Percentiles rank a stretch among this genome's conserved stretches.
phyloP scores from a whole-genome alignment of 176 grass and related monocot genomes.

The Areca catechu region DNA sequence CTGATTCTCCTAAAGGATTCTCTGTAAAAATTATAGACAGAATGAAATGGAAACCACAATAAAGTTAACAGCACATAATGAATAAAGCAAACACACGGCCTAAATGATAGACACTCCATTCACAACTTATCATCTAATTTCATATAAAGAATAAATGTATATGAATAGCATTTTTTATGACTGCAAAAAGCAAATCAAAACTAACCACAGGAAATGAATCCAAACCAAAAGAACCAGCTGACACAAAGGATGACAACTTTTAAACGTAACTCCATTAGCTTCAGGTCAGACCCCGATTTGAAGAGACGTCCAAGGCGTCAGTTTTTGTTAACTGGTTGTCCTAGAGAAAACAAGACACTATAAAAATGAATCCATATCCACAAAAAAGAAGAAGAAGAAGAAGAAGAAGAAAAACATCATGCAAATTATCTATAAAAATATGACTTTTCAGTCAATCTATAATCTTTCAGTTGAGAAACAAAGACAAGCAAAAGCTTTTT shows the following conservation, averaged over 20 bases:
- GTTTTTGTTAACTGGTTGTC: neutral
- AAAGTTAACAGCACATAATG: neutral
- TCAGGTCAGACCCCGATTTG: constrained; percentile 2
- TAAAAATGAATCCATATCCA: neutral
- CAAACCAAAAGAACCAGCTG: constrained; percentile 30
- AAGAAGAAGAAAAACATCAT: no score
- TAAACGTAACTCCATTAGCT: constrained; percentile 48
- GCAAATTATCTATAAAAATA: no score
- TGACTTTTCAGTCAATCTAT: no score
- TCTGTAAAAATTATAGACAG: constrained; percentile 1
- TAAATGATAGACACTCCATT: no score
- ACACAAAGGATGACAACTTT: constrained; percentile 48
- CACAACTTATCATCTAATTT: no score
- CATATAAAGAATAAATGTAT: neutral
- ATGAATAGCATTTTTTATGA: neutral
- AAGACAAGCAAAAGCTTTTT: neutral
- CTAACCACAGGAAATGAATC: constrained; percentile 52
- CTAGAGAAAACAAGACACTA: neutral
- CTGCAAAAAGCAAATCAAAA: constrained; percentile 11
- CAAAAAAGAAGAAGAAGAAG: no score
- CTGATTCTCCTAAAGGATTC: constrained; percentile 1
- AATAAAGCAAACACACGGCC: neutral
- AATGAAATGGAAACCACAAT: neutral
- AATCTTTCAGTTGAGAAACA: neutral
- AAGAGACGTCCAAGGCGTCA: constrained; percentile 15